Evolutionary conservation across 768 basidiomycete species (phyloP).

Genomic region (Leccinum boreale): DNA sequence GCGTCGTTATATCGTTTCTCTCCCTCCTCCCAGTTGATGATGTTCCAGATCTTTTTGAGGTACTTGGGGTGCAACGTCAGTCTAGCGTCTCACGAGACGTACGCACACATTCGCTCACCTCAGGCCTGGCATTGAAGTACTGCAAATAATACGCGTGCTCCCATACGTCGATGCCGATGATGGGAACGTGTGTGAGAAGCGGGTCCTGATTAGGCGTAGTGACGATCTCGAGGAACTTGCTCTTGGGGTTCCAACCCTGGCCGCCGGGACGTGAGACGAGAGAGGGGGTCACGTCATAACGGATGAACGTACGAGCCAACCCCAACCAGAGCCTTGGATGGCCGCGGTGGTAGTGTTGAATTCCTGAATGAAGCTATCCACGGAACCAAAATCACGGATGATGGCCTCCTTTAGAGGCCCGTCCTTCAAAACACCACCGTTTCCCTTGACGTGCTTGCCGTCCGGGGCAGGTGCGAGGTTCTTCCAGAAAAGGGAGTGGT

Average conservation of each 20-base stretch:
- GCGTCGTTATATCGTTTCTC: conserved; percentile 60
- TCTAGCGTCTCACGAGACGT: neutral
- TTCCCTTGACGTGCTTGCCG: conserved; percentile 52
- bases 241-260: conserved; percentile 70
- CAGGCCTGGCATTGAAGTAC: conserved; percentile 92
- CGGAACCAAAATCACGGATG: conserved; percentile 56
- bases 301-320: conserved; percentile 75
- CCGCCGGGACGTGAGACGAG: neutral
- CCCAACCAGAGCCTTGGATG: conserved; percentile 96
- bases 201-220: conserved; percentile 98
- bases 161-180: conserved; percentile 95
- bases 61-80: conserved; percentile 41
- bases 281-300: neutral
- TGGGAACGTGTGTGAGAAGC: conserved; percentile 67
- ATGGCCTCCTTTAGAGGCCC: conserved; percentile 74
- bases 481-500: conserved; percentile 97
- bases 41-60: conserved; percentile 72
- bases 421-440: conserved; percentile 57
- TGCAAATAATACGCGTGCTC: conserved; percentile 97
- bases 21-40: conserved; percentile 73
- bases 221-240: conserved; percentile 75
- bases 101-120: conserved; percentile 51
- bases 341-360: conserved; percentile 83
- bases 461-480: conserved; percentile 69
- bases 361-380: conserved; percentile 74